These are phyloP conservation scores for Chenopodium berlandieri DNA, from an alignment of 148 eudicot species.

Conservation along the genomic window DNA sequence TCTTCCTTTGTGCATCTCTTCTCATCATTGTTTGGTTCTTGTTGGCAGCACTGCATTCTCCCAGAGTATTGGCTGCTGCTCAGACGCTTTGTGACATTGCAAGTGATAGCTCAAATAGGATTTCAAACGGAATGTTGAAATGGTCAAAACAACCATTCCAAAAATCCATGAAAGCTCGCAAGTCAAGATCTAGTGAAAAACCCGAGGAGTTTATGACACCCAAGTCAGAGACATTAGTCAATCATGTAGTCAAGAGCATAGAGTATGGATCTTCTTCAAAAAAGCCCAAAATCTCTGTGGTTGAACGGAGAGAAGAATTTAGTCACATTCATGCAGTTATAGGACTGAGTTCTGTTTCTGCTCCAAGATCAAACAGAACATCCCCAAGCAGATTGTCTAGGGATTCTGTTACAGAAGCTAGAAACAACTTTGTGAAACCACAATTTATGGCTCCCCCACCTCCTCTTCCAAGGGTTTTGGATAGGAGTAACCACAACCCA, in stretches of 20 bases:
- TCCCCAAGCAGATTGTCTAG: constrained; percentile 51
- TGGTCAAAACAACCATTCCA: constrained; percentile 63
- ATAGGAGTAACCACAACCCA: constrained; percentile 44
- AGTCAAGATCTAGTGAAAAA: constrained; percentile 46
- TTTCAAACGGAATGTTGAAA: constrained; percentile 34
- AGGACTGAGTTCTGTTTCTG: constrained; percentile 47
- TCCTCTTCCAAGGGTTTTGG: constrained; percentile 41
- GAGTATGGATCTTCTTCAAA: constrained; percentile 43
- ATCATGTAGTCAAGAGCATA: constrained; percentile 22
- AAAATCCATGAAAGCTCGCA: constrained; percentile 68
- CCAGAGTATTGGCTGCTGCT: constrained; percentile 65
- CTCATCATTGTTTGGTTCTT: constrained; percentile 19
- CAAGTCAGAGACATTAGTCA: constrained; percentile 32
- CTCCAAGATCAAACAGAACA: constrained; percentile 57
- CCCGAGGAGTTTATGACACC: constrained; percentile 39
- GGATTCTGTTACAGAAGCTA: constrained; percentile 38
- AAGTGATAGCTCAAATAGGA: constrained; percentile 32
- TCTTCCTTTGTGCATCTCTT: not conserved
- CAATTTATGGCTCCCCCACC: constrained; percentile 44
- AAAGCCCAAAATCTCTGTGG: constrained; percentile 48
- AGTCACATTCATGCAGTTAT: constrained; percentile 36
- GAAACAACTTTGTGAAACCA: constrained; percentile 37
- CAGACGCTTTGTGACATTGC: constrained; percentile 68
- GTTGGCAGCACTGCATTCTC: constrained; percentile 53
- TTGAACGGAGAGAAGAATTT: constrained; percentile 36